Percentiles rank a stretch among this genome's conserved stretches.
phyloP scores from a whole-genome alignment of 768 basidiomycete species.

The Rhizopogon sp. region DNA sequence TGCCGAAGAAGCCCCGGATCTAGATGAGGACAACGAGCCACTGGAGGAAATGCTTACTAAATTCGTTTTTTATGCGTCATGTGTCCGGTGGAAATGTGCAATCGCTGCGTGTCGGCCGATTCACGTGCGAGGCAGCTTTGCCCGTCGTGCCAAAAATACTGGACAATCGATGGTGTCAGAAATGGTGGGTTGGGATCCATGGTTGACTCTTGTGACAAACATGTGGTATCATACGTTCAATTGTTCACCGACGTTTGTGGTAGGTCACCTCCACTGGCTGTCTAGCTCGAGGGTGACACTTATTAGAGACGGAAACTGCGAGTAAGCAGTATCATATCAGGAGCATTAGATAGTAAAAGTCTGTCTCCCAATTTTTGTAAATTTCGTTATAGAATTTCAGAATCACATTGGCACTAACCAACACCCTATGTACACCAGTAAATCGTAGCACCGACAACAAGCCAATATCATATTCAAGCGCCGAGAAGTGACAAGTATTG shows the following conservation, averaged over 20 bases:
- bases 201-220: too few relatives aligned
- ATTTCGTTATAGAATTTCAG: too few relatives aligned
- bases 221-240: too few relatives aligned
- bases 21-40: neutral
- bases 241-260: too few relatives aligned
- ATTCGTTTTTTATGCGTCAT: neutral
- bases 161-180: too few relatives aligned
- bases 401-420: conserved; percentile 2
- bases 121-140: neutral
- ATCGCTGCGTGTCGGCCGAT: neutral
- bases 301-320: too few relatives aligned
- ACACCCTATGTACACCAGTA: conserved; percentile 14
- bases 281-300: too few relatives aligned
- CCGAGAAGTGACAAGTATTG: neutral
- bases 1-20: neutral
- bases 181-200: too few relatives aligned
- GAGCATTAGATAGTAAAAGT: too few relatives aligned
- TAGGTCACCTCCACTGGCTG: too few relatives aligned
- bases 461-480: conserved; percentile 3
- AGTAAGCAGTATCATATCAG: too few relatives aligned
- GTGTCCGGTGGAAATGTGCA: neutral
- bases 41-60: neutral
- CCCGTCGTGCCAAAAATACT: too few relatives aligned
- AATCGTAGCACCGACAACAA: conserved; percentile 2
- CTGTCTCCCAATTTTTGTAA: neutral